Evolutionary conservation across 1,284 basidiomycete genomes (phyloP), one percentile per base, ranked within the genome.

Genomic region (Coriolopsis trogii): DNA sequence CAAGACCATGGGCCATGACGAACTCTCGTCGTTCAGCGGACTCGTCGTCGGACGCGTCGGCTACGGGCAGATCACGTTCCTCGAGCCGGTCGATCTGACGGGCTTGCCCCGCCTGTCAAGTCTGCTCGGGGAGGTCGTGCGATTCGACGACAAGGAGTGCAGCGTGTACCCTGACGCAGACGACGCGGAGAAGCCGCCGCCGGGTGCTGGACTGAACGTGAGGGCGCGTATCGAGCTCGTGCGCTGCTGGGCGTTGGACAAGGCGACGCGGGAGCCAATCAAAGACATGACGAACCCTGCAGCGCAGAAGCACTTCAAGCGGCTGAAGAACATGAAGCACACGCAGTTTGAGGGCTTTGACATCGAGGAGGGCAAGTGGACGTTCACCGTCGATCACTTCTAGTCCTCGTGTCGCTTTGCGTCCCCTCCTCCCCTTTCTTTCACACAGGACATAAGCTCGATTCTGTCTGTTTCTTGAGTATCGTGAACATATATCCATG

Each of bases 361-460:
- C 51, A 77, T 86, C 40, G 78, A 78, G 60, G 84, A 84, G 60
- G 96, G 96, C 40, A 87, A 84, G 67, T 98, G 97, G 96, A 89
- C 85, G 31, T 99, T 99, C 75, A 84, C 80, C 25, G 96, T 98
- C 53, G 89, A 95, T 67, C 93, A 96, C 75, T 98, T 98, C 73
- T 90, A 47, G 51, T 50, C 38, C n/a, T 23, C 29, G 18, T 31
- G 20, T 18, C 10, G 39, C 20, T 41, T 26, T 41, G n/a, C 39
- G n/a, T 39, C 24, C 34, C 38, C 26, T 16, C 20, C 16, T 36
- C 21, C 43, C 26, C 25, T 13, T 15, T 20, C 8, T 23, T 23
- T 29, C 26, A 48, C 43, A 43, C n/a, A n/a, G n/a, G n/a, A n/a
- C n/a, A n/a, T n/a, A n/a, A n/a, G n/a, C n/a, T n/a, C n/a, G n/a